These are phyloP conservation scores for Pythium phragmitis DNA, from an alignment of 352 stramenopile genomes.

Conservation along the genomic window DNA sequence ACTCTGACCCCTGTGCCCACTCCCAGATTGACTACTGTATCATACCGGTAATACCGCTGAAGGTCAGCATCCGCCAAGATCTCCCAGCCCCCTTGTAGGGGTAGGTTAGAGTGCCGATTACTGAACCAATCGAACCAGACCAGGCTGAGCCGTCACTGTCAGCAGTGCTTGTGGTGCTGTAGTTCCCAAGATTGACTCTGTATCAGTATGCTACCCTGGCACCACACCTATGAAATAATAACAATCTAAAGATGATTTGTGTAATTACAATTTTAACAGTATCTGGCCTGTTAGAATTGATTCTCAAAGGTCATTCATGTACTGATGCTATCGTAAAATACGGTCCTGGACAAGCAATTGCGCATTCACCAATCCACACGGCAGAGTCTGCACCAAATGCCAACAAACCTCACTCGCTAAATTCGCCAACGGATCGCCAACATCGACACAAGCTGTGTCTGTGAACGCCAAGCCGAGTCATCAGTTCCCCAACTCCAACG, in stretches of 20 bases:
- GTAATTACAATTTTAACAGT: neutral
- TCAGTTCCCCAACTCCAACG: neutral
- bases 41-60: neutral
- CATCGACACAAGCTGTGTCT: neutral
- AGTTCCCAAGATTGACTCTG: neutral
- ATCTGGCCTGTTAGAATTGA: neutral
- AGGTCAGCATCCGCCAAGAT: neutral
- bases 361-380: no score
- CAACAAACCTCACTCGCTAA: constrained; percentile 1
- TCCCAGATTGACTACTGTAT: no score
- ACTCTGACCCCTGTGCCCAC: no score
- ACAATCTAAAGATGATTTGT: neutral
- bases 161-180: neutral
- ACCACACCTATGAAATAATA: neutral
- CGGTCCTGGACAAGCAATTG: constrained; percentile 1
- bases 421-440: constrained; percentile 1
- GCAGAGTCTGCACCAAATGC: neutral
- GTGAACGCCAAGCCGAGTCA: neutral
- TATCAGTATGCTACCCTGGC: neutral
- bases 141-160: constrained; percentile 3
- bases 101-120: neutral
- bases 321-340: constrained; percentile 12
- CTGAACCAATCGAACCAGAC: constrained; percentile 2
- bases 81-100: no score
- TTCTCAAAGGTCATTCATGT: constrained; percentile 7